Base-by-base conservation (phyloP, 2,329 filamentous ascomycete species). In the Colletotrichum echinochloae region DNA sequence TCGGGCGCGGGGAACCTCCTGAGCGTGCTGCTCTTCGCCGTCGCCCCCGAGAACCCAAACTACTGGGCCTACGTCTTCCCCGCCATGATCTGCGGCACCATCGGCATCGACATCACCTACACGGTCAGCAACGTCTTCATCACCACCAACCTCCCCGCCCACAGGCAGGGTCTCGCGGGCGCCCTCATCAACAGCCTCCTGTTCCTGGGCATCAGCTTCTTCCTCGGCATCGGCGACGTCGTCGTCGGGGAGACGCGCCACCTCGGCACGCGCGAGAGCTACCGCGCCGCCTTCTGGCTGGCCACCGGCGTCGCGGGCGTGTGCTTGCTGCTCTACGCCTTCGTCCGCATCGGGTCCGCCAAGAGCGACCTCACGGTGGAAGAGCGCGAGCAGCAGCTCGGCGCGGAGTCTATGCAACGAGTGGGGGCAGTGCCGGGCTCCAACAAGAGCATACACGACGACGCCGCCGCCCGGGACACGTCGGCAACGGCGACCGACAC, bases 1-100 rank as follows among this genome's bases (percentile, higher is more conserved):
- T 90, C 91, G 1, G 85, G 86, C 3, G 73, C 87, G 0, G 90
- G 89, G 1, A 91, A 87, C 74, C 76, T 93, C 4, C 77, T 88
- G 5, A 84, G 86, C 2, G 85, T 84, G 0, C 79, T 93, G 0
- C 83, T 94, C 1, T 91, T 93, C 72, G 90, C 91, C 9, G 75
- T 92, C 14, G 85, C 90, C 23, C 91, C 91, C 0, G 77, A 81
- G 1, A 84, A 89, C 68, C 85, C 84, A 2, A 86, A 88, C 54
- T 92, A 92, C 83, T 95, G 92, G 93, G 87, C 90, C 0, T 94
- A 88, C 75, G 85, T 93, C 28, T 94, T 95, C 76, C 91, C 92
- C 0, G 82, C 88, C 64, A 92, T 92, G 90, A 78, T 91, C 4
- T 88, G 89, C 72, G 87, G 86, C 16, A 95, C 92, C 0, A 83